These are phyloP conservation scores for Sanghuangporus sanghuang DNA, from an alignment of 1,284 basidiomycete species.

Conservation along the genomic window DNA sequence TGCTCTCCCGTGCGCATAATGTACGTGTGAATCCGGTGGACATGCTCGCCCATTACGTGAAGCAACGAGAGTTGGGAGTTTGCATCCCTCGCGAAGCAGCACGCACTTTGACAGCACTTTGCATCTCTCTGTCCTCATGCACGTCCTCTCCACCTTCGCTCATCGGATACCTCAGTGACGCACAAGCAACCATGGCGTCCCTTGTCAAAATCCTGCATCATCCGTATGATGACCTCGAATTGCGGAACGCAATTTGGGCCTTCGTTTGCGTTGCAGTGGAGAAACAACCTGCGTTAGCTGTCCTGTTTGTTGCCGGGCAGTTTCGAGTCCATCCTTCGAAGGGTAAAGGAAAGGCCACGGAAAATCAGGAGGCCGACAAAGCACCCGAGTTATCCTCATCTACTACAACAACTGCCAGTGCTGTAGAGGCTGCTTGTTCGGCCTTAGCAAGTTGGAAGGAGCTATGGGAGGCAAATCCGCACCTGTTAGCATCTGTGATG, in stretches of 20 bases:
- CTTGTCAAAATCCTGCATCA: constrained; percentile 64
- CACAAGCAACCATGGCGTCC: constrained; percentile 58
- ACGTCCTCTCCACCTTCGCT: constrained; percentile 62
- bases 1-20: constrained; percentile 41
- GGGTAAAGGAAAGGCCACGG: constrained; percentile 35
- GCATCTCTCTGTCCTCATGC: constrained; percentile 55
- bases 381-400: constrained; percentile 23
- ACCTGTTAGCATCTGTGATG: constrained; percentile 70
- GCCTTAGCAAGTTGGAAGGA: constrained; percentile 66
- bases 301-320: constrained; percentile 73
- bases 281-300: constrained; percentile 83
- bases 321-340: constrained; percentile 43
- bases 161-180: constrained; percentile 66
- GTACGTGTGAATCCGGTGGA: constrained; percentile 64
- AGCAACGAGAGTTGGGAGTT: constrained; percentile 52
- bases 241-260: constrained; percentile 77
- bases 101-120: constrained; percentile 61
- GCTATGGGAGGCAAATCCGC: constrained; percentile 71
- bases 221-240: constrained; percentile 62
- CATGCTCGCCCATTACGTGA: constrained; percentile 59
- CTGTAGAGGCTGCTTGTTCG: constrained; percentile 59
- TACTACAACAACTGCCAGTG: constrained; percentile 39
- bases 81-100: constrained; percentile 59
- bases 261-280: constrained; percentile 81
- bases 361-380: constrained; percentile 23